Evolutionary conservation across 169 alveolate species (phyloP).

Genomic region (Theileria orientalis): DNA sequence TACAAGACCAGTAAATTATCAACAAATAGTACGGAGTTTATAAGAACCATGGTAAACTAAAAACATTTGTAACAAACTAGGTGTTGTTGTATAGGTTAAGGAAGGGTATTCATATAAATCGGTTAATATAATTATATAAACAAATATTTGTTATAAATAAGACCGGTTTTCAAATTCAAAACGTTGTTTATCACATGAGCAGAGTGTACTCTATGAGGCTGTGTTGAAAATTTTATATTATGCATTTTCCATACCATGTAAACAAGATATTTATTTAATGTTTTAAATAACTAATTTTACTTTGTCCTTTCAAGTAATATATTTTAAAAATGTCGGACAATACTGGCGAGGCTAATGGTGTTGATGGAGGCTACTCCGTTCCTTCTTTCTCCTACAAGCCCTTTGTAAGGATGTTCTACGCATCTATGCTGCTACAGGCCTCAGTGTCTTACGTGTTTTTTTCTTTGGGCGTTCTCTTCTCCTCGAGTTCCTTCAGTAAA

Average conservation of each 20-base stretch:
- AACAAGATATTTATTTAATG: too few relatives aligned
- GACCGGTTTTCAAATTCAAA: too few relatives aligned
- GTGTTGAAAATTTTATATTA: conserved; percentile 5
- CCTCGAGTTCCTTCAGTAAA: conserved; percentile 5
- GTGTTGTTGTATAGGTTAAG: too few relatives aligned
- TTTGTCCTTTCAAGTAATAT: too few relatives aligned
- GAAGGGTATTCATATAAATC: too few relatives aligned
- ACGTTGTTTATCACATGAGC: too few relatives aligned
- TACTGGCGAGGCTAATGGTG: conserved; percentile 10
- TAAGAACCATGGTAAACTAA: conserved; percentile 2
- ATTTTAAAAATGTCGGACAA: conserved; percentile 16
- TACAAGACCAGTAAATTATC: conserved; percentile 4
- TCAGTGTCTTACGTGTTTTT: conserved; percentile 12
- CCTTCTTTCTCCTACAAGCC: conserved; percentile 5
- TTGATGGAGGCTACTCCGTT: conserved; percentile 2
- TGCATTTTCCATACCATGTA: too few relatives aligned
- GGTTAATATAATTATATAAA: neutral
- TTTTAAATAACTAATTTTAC: too few relatives aligned
- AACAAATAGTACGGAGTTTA: neutral
- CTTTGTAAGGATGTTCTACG: neutral
- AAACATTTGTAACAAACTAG: neutral
- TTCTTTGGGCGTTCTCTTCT: conserved; percentile 22
- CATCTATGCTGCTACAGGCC: conserved; percentile 10
- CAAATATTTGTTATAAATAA: too few relatives aligned
- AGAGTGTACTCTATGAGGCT: too few relatives aligned